These are phyloP conservation scores for Kernera saxatilis DNA, from an alignment of 345 rosid species.

Conservation along the genomic window DNA sequence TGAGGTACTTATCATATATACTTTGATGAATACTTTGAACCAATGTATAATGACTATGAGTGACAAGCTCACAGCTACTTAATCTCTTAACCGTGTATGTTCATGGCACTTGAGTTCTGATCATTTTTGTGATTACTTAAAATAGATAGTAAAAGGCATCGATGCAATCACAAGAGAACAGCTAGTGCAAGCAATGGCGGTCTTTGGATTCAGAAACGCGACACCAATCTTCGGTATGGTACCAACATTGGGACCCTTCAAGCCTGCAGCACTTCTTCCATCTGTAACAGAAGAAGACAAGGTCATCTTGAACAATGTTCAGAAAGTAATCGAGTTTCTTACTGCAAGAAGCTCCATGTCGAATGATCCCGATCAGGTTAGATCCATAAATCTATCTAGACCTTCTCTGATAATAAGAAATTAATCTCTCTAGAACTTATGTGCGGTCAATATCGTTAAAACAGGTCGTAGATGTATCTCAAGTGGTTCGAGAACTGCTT, in stretches of 20 bases:
- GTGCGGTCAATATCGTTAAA: not conserved
- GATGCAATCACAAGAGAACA: conserved; percentile 94
- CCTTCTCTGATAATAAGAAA: not conserved
- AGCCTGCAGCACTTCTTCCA: conserved; percentile 70
- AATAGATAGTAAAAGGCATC: conserved; percentile 89
- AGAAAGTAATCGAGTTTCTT: conserved; percentile 69
- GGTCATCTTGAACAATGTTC: conserved; percentile 64
- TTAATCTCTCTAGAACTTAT: not conserved
- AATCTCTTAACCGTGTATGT: not conserved
- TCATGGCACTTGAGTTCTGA: not conserved
- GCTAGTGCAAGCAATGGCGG: conserved; percentile 62
- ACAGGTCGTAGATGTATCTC: conserved; percentile 53
- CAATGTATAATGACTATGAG: not conserved
- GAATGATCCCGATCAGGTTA: conserved; percentile 57
- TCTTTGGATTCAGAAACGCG: conserved; percentile 58
- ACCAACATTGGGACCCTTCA: conserved; percentile 69
- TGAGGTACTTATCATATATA: too few relatives aligned
- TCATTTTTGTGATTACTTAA: not conserved
- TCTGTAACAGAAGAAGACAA: conserved; percentile 79
- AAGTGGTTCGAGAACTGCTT: conserved; percentile 56
- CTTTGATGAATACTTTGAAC: too few relatives aligned
- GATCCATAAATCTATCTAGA: not conserved
- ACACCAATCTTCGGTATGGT: conserved; percentile 77
- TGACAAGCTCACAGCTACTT: not conserved
- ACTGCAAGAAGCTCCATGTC: conserved; percentile 65